Conservation (phyloP, 2,329 filamentous ascomycete species). For the Neoarthrinium moseri region DNA sequence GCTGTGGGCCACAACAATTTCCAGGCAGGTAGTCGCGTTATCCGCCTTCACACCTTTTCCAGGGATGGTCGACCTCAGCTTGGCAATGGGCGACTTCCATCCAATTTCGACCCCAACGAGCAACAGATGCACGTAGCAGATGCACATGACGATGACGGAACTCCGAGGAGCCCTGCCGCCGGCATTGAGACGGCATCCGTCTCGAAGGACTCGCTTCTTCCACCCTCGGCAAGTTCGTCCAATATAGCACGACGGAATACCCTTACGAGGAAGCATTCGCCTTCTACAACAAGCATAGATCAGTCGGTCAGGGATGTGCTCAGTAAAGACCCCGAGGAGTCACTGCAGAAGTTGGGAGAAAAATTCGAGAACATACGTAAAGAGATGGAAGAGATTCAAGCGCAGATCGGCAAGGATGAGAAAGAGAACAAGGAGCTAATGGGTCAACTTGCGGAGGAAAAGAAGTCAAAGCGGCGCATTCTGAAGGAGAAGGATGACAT, state of each 20-base stretch:
- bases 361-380: constrained; percentile 76
- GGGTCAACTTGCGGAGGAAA: constrained; percentile 71
- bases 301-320: constrained; percentile 43
- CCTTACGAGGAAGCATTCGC: constrained; percentile 73
- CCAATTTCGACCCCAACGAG: constrained; percentile 55
- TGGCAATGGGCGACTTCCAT: constrained; percentile 54
- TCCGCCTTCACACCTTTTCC: constrained; percentile 77
- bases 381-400: constrained; percentile 78
- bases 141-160: constrained; percentile 48
- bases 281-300: constrained; percentile 61
- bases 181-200: constrained; percentile 61
- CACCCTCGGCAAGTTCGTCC: constrained; percentile 42
- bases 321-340: constrained; percentile 59
- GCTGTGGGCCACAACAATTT: constrained; percentile 91
- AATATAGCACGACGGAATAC: constrained; percentile 59
- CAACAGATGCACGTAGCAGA: constrained; percentile 39
- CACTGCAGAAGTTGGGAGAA: constrained; percentile 75
- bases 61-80: constrained; percentile 63
- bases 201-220: constrained; percentile 60
- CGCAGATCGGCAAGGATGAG: constrained; percentile 69
- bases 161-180: constrained; percentile 48
- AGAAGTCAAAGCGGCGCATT: constrained; percentile 73
- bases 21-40: constrained; percentile 80
- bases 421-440: constrained; percentile 66
- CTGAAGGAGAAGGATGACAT: constrained; percentile 90